Evolutionary conservation across 306 rosid genomes (phyloP).

Genomic region (Prunus kanzakura): DNA sequence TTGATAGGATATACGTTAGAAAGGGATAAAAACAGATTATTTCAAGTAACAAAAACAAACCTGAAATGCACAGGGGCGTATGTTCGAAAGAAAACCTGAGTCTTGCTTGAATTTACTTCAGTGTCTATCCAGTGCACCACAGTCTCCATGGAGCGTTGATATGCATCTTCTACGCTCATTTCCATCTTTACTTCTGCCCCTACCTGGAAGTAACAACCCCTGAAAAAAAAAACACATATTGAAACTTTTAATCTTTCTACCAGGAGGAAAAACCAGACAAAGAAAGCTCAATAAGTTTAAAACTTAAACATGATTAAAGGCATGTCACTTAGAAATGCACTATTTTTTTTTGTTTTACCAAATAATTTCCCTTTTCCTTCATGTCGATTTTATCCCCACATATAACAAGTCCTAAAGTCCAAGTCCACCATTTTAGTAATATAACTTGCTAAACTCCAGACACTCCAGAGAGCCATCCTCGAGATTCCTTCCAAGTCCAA

Average conservation of each 20-base stretch:
- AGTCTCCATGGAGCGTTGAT: conserved; percentile 54
- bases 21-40: neutral
- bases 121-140: conserved; percentile 60
- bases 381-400: neutral
- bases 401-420: neutral
- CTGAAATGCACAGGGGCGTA: conserved; percentile 92
- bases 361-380: neutral
- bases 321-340: no score
- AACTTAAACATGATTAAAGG: neutral
- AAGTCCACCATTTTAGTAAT: neutral
- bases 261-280: neutral
- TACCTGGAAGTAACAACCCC: conserved; percentile 92
- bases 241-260: neutral
- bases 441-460: neutral
- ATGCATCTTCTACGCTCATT: conserved; percentile 76
- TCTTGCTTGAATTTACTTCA: conserved; percentile 48
- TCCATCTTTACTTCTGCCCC: conserved; percentile 54
- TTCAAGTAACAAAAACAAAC: conserved; percentile 31
- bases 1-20: neutral
- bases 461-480: neutral
- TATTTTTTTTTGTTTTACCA: neutral
- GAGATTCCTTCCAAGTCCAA: neutral
- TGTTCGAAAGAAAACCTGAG: conserved; percentile 74
- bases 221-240: conserved; percentile 21
- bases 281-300: neutral